Evolutionary conservation across 306 rosid species (phyloP).

Genomic region (Castanospermum australe): DNA sequence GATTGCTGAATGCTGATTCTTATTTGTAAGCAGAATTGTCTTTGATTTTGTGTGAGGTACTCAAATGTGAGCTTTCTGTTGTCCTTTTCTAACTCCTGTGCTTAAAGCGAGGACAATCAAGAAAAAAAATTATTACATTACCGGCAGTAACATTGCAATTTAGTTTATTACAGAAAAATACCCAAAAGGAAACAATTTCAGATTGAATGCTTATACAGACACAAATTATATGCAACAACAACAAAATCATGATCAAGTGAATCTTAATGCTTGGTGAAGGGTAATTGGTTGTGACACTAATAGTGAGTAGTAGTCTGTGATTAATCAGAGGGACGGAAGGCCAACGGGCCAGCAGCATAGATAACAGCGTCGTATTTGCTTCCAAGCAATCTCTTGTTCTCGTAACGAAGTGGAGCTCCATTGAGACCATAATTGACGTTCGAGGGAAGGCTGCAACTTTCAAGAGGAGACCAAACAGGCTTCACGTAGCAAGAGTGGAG

Average conservation of each 20-base stretch:
- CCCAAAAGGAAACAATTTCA: background rate
- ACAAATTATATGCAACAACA: background rate
- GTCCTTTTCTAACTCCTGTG: background rate
- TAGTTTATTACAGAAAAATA: slow-evolving; percentile 19
- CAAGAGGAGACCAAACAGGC: slow-evolving; percentile 69
- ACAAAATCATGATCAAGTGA: background rate
- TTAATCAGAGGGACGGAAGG: slow-evolving; percentile 74
- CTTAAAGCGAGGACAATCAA: background rate
- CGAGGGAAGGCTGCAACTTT: slow-evolving; percentile 57
- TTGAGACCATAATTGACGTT: slow-evolving; percentile 73
- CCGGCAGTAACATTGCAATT: slow-evolving; percentile 17
- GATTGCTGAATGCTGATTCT: slow-evolving; percentile 15
- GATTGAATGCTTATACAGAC: slow-evolving; percentile 1
- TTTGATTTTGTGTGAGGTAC: slow-evolving; percentile 32
- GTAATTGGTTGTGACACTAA: slow-evolving; percentile 12
- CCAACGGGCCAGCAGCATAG: slow-evolving; percentile 87
- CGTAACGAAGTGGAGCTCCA: slow-evolving; percentile 73
- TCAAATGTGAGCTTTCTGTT: slow-evolving; percentile 20
- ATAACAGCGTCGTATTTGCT: slow-evolving; percentile 65
- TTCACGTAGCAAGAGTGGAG: slow-evolving; percentile 78
- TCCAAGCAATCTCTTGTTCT: slow-evolving; percentile 57
- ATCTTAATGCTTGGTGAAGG: background rate
- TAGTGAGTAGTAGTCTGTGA: slow-evolving; percentile 37
- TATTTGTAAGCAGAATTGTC: slow-evolving; percentile 24
- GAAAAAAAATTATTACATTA: background rate